Percentiles rank a stretch among this genome's conserved stretches.
phyloP scores from a whole-genome alignment of 345 rosid genomes.

The Lepidium africanum region DNA sequence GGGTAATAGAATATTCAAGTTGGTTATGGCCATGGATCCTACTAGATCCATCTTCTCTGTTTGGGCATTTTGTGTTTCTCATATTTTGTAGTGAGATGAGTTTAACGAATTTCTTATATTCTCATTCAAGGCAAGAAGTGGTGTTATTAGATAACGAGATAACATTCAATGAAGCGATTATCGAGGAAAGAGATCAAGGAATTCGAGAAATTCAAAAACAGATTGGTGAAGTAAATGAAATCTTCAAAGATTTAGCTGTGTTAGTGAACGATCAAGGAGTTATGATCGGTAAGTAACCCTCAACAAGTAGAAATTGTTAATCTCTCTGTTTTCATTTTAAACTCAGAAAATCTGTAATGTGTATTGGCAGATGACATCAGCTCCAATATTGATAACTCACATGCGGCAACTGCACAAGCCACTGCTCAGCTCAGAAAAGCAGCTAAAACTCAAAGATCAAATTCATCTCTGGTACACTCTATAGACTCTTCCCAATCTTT shows the following conservation, averaged over 20 bases:
- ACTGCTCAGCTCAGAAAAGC: constrained; percentile 52
- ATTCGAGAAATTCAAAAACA: constrained; percentile 65
- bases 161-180: constrained; percentile 63
- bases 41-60: background rate
- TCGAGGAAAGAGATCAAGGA: constrained; percentile 75
- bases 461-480: constrained; percentile 54
- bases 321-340: background rate
- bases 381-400: constrained; percentile 52
- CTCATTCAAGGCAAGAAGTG: constrained; percentile 44
- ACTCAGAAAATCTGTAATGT: background rate
- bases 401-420: constrained; percentile 50
- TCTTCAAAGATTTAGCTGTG: constrained; percentile 66
- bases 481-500: background rate
- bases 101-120: background rate
- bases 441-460: constrained; percentile 50
- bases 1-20: background rate
- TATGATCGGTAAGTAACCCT: constrained; percentile 44
- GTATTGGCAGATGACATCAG: constrained; percentile 54
- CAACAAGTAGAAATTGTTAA: background rate
- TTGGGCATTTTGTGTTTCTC: background rate
- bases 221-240: constrained; percentile 65
- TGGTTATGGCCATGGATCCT: background rate
- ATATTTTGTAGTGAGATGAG: background rate
- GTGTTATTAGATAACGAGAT: constrained; percentile 56
- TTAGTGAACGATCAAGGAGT: constrained; percentile 58